phyloP scores from a whole-genome alignment of 1,139 yeast genomes.

The Eremothecium sinecaudum region DNA sequence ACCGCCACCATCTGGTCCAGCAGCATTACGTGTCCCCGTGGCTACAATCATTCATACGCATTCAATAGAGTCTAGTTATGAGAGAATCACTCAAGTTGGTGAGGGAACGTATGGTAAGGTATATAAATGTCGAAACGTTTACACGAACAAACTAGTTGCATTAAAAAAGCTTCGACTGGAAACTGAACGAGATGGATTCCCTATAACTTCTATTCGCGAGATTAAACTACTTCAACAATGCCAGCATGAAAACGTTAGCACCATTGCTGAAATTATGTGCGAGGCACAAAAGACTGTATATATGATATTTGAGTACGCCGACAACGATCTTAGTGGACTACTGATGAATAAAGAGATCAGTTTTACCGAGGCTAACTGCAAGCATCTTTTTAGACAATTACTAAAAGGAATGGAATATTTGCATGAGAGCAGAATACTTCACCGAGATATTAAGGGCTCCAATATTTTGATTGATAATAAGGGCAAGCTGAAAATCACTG shows the following conservation, averaged over 20 bases:
- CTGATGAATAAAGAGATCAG: constrained; percentile 64
- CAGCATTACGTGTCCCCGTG: constrained; percentile 2
- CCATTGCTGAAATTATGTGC: constrained; percentile 82
- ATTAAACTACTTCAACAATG: constrained; percentile 80
- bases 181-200: constrained; percentile 87
- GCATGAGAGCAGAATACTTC: constrained; percentile 71
- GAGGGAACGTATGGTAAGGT: constrained; percentile 83
- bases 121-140: constrained; percentile 40
- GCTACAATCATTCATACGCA: constrained; percentile 2
- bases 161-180: constrained; percentile 76
- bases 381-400: constrained; percentile 66
- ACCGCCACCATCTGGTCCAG: constrained; percentile 4
- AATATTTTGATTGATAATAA: constrained; percentile 65
- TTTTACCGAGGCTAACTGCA: constrained; percentile 59
- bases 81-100: constrained; percentile 46
- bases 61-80: constrained; percentile 22
- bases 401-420: constrained; percentile 73
- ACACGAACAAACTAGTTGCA: constrained; percentile 71
- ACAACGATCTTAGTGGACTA: constrained; percentile 86
- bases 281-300: constrained; percentile 61
- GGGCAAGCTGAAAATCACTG: constrained; percentile 80
- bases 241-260: constrained; percentile 72
- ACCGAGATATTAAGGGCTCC: constrained; percentile 91
- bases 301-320: constrained; percentile 91
- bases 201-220: constrained; percentile 90